phyloP scores from a whole-genome alignment of 495 filamentous ascomycete genomes.

The Thermothielavioides terrestris region DNA sequence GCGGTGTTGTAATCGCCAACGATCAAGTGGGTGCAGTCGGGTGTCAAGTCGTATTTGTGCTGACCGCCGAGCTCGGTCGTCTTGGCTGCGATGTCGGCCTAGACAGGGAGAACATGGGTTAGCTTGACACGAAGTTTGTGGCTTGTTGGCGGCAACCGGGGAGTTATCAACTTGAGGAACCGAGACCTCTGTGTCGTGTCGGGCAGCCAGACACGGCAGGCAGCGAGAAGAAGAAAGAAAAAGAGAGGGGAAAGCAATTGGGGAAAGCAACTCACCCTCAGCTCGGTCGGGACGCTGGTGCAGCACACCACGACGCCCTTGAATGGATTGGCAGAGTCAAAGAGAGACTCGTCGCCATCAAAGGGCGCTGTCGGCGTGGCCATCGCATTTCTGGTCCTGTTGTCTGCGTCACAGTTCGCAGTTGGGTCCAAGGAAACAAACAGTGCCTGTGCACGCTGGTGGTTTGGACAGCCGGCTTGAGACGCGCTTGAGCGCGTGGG shows the following conservation, averaged over 20 bases:
- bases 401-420: neutral
- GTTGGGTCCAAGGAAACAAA: neutral
- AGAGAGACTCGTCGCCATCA: constrained; percentile 11
- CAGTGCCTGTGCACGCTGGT: neutral
- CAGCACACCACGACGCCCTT: constrained; percentile 81
- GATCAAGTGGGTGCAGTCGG: constrained; percentile 89
- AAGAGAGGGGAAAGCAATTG: neutral
- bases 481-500: constrained; percentile 10
- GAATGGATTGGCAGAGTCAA: constrained; percentile 55
- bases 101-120: neutral
- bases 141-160: too few species aligned
- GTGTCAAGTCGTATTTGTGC: constrained; percentile 85
- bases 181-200: too few species aligned
- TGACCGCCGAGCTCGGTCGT: constrained; percentile 76
- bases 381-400: constrained; percentile 11
- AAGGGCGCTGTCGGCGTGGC: constrained; percentile 6
- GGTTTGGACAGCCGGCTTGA: neutral
- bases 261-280: constrained; percentile 52
- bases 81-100: constrained; percentile 62
- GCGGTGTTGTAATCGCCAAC: constrained; percentile 78
- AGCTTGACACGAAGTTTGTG: too few species aligned
- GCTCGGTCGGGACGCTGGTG: constrained; percentile 74
- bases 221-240: neutral
- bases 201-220: too few species aligned
- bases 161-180: too few species aligned